These are phyloP conservation scores for Glebionis coronaria DNA, from an alignment of 129 eudicot genomes.

Conservation along the genomic window DNA sequence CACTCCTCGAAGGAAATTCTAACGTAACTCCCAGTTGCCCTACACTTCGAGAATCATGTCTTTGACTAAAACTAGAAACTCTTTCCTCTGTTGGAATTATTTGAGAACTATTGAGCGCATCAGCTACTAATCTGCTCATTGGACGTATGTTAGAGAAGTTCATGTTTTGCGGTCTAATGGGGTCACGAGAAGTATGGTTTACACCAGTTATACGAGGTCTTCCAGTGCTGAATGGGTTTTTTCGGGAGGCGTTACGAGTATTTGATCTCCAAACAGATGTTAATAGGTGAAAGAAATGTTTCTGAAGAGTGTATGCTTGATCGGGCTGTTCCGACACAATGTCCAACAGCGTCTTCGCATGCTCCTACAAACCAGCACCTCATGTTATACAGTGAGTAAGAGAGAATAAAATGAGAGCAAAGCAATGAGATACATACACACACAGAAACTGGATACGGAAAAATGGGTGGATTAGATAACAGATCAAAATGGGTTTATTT, in stretches of 20 bases:
- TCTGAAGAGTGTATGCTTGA: conserved; percentile 71
- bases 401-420: background rate
- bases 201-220: conserved; percentile 18
- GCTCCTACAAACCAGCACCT: conserved; percentile 54
- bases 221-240: conserved; percentile 23
- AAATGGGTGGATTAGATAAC: too few relatives aligned
- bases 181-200: conserved; percentile 27
- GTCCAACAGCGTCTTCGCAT: conserved; percentile 66
- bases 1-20: conserved; percentile 44
- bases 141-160: conserved; percentile 48
- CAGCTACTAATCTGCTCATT: conserved; percentile 60
- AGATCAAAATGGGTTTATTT: too few relatives aligned
- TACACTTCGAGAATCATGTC: conserved; percentile 33
- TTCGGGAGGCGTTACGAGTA: conserved; percentile 23
- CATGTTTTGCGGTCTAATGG: conserved; percentile 29
- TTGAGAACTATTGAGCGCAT: conserved; percentile 51
- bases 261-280: conserved; percentile 59
- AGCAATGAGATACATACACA: background rate
- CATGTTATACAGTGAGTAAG: background rate
- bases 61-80: conserved; percentile 25
- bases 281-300: conserved; percentile 75
- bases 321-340: conserved; percentile 70
- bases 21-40: conserved; percentile 59
- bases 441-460: background rate
- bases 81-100: conserved; percentile 32